phyloP scores from a whole-genome alignment of 2,329 filamentous ascomycete genomes.

The Rhytidhysteron rufulum region DNA sequence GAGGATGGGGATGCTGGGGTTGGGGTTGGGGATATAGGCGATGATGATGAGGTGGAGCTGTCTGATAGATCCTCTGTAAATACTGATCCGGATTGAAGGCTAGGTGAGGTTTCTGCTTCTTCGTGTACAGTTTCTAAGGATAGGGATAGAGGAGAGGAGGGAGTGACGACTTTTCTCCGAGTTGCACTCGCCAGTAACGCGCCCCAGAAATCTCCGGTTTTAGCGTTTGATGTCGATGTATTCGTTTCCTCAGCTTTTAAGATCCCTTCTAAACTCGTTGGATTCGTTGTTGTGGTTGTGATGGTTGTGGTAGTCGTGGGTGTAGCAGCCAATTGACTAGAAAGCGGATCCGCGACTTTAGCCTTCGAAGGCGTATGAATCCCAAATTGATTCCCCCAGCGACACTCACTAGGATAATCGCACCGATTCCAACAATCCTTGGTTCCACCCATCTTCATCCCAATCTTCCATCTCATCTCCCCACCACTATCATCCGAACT shows the following conservation, averaged over 20 bases:
- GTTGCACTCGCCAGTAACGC: constrained; percentile 23
- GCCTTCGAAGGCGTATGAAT: constrained; percentile 17
- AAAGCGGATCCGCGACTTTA: background rate
- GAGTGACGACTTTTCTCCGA: constrained; percentile 13
- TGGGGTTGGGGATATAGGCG: background rate
- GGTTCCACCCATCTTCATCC: too few species aligned
- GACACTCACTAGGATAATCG: constrained; percentile 46
- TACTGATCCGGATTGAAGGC: background rate
- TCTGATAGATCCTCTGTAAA: too few species aligned
- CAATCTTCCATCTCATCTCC: too few species aligned
- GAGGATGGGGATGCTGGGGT: background rate
- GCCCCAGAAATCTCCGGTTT: constrained; percentile 21
- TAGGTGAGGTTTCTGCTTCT: constrained; percentile 1
- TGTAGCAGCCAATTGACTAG: background rate
- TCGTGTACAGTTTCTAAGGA: constrained; percentile 6
- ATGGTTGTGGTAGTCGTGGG: constrained; percentile 8
- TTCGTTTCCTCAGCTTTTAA: too few species aligned
- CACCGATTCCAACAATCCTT: constrained; percentile 40
- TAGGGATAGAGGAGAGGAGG: constrained; percentile 15
- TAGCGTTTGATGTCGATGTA: too few species aligned
- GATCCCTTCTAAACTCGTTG: constrained; percentile 8
- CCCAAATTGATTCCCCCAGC: constrained; percentile 30
- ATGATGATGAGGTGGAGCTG: too few species aligned
- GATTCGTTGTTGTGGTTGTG: constrained; percentile 14
- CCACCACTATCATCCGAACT: constrained; percentile 1